Evolutionary conservation across 768 basidiomycete genomes (phyloP).

Genomic region (Mycena sanguinolenta): DNA sequence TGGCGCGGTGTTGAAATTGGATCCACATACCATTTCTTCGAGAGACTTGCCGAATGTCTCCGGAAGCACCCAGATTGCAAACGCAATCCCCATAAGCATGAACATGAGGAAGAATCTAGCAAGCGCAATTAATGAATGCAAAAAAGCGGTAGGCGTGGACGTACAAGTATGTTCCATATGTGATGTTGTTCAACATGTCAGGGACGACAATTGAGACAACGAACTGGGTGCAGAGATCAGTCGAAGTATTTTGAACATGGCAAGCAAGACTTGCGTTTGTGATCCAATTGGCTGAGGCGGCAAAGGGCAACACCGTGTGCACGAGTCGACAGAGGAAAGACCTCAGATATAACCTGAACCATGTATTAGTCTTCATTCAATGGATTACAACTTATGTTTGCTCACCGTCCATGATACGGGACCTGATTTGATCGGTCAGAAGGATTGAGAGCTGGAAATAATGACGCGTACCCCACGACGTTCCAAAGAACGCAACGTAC

Average conservation of each 20-base stretch:
- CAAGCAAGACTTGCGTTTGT: slow-evolving; percentile 42
- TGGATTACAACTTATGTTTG: background rate
- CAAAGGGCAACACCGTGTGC: slow-evolving; percentile 58
- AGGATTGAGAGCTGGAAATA: slow-evolving; percentile 14
- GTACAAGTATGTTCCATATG: slow-evolving; percentile 50
- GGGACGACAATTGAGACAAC: slow-evolving; percentile 46
- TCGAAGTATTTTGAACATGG: background rate
- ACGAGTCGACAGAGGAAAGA: slow-evolving; percentile 57
- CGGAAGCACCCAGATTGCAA: slow-evolving; percentile 45
- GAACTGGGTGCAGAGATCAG: slow-evolving; percentile 22
- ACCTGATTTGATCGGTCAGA: slow-evolving; percentile 20
- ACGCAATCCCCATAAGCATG: slow-evolving; percentile 44
- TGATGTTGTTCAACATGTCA: slow-evolving; percentile 50
- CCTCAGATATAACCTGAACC: slow-evolving; percentile 50
- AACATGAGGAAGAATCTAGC: slow-evolving; percentile 42
- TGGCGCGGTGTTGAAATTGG: background rate
- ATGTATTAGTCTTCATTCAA: background rate
- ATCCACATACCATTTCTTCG: slow-evolving; percentile 43
- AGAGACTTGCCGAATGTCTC: slow-evolving; percentile 47
- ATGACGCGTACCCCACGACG: slow-evolving; percentile 45
- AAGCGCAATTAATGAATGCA: background rate
- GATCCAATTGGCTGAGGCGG: slow-evolving; percentile 57
- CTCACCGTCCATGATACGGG: slow-evolving; percentile 41
- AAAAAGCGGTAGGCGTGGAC: background rate
- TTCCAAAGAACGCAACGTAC: slow-evolving; percentile 54